Evolutionary conservation across 2,329 filamentous ascomycete species (phyloP).

Genomic region (Diplodia corticola): DNA sequence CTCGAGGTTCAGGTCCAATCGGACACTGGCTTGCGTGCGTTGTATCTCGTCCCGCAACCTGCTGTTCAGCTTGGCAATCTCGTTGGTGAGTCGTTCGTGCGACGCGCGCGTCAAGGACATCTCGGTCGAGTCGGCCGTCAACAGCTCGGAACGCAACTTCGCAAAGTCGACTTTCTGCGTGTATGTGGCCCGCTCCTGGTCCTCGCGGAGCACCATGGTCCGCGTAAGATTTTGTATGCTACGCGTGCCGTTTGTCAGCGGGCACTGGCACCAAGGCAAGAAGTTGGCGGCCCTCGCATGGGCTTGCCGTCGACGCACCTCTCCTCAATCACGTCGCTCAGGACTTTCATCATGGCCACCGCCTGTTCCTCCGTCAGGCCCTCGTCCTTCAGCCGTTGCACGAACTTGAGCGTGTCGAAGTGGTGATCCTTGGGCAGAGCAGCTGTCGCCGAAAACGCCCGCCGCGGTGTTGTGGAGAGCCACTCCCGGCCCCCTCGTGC

Average conservation of each 20-base stretch:
- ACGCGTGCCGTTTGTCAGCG: not conserved
- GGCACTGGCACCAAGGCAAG: not conserved
- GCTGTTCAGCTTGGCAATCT: conserved; percentile 89
- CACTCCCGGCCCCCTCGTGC: not conserved
- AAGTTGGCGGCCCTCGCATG: not conserved
- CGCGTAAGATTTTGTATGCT: conserved; percentile 95
- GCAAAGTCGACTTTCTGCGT: conserved; percentile 96
- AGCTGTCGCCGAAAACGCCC: conserved; percentile 67
- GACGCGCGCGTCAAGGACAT: conserved; percentile 82
- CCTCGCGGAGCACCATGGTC: conserved; percentile 96
- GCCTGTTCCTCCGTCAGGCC: conserved; percentile 95
- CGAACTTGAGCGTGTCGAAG: conserved; percentile 97
- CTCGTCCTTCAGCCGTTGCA: conserved; percentile 83
- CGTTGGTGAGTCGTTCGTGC: conserved; percentile 90
- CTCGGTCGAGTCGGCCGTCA: conserved; percentile 90
- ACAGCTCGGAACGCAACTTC: conserved; percentile 90
- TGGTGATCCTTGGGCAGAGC: conserved; percentile 69
- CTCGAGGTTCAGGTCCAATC: conserved; percentile 90
- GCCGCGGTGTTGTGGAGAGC: conserved; percentile 20
- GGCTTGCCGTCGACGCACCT: conserved; percentile 53
- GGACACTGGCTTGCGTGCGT: conserved; percentile 87
- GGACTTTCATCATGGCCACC: conserved; percentile 96
- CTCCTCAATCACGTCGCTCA: conserved; percentile 96
- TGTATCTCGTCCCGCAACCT: conserved; percentile 91
- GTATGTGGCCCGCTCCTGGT: conserved; percentile 75